These are phyloP conservation scores for Pythium phragmiticola DNA, from an alignment of 352 stramenopile genomes.

Conservation along the genomic window DNA sequence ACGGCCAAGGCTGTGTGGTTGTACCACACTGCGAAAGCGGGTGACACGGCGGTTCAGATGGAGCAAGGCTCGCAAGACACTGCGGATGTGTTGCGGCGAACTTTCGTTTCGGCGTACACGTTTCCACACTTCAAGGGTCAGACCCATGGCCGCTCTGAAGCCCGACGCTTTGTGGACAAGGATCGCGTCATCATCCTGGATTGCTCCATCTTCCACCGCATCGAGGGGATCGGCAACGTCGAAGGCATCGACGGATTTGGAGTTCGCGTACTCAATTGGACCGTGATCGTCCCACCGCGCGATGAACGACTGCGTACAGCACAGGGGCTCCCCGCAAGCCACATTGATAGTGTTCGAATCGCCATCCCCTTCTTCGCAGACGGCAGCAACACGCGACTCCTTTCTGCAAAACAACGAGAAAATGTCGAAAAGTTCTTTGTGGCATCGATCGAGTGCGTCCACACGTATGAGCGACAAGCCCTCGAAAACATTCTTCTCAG, in stretches of 20 bases:
- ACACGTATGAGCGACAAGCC: constrained; percentile 4
- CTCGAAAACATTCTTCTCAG: constrained; percentile 13
- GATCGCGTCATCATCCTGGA: constrained; percentile 12
- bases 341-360: constrained; percentile 11
- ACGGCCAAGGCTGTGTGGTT: neutral
- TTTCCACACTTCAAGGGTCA: neutral
- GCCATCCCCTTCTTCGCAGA: neutral
- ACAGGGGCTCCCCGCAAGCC: neutral
- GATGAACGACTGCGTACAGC: neutral
- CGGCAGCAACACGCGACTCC: neutral
- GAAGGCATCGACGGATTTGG: neutral
- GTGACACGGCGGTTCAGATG: neutral
- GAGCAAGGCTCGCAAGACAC: neutral
- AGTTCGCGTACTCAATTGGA: constrained; percentile 8
- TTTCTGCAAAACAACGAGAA: neutral
- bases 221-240: neutral
- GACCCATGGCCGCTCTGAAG: neutral
- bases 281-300: constrained; percentile 8
- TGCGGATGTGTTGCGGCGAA: neutral
- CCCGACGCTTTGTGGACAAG: neutral
- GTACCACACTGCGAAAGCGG: too few relatives aligned
- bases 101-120: neutral
- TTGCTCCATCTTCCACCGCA: neutral
- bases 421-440: neutral
- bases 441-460: constrained; percentile 1